Conservation (phyloP, 495 filamentous ascomycete genomes). For the Bathelium albidoporum region DNA sequence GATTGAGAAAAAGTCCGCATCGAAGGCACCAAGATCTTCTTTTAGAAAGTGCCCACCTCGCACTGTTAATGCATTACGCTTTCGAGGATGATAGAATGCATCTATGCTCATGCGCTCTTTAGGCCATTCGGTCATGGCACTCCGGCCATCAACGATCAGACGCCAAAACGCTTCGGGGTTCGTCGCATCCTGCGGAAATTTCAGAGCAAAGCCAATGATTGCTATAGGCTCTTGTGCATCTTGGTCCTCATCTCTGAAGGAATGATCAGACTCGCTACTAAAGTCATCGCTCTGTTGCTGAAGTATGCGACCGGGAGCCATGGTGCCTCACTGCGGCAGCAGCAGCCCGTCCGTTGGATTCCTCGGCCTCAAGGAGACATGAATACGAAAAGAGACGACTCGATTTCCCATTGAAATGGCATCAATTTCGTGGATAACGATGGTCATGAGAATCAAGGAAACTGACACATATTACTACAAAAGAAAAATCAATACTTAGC, state of each 20-base stretch:
- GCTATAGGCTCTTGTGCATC: not conserved
- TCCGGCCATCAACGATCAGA: not conserved
- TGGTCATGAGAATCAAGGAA: too few species aligned
- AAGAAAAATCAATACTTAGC: too few species aligned
- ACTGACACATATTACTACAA: too few species aligned
- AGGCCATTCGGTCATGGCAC: not conserved
- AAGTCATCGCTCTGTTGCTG: not conserved
- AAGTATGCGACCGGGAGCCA: not conserved
- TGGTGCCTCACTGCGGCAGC: too few species aligned
- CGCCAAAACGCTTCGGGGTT: not conserved
- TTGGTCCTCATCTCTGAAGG: not conserved
- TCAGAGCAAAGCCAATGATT: not conserved
- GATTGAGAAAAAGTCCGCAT: constrained; percentile 13
- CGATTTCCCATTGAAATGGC: too few species aligned
- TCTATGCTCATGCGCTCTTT: constrained; percentile 20
- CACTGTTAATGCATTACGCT: not conserved
- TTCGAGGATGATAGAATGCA: constrained; percentile 18
- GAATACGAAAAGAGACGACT: too few species aligned
- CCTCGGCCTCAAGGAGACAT: too few species aligned
- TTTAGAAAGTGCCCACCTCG: constrained; percentile 4
- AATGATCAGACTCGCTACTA: not conserved
- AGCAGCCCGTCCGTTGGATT: too few species aligned
- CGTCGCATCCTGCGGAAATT: not conserved
- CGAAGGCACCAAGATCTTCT: constrained; percentile 8
- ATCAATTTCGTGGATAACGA: too few species aligned